Percentiles rank a stretch among this genome's conserved stretches.
Evolutionary conservation across 495 filamentous ascomycete genomes (phyloP).

Genomic region (Delitschia confertaspora): DNA sequence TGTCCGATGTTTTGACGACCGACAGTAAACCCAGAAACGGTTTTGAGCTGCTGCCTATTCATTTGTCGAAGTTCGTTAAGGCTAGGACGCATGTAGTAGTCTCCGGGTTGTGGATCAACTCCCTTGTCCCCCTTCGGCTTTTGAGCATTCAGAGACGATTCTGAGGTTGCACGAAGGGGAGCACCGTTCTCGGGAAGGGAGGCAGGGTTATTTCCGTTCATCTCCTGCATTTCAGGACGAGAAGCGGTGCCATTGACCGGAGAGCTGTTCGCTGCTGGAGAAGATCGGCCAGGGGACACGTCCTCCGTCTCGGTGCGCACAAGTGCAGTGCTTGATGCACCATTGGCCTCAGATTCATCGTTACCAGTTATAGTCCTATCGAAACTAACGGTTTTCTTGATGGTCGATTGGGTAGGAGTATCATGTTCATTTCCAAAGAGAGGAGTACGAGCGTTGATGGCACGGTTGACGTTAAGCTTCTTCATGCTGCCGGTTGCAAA

Average conservation of each 20-base stretch:
- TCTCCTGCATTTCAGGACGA: conserved; percentile 61
- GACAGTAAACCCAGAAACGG: conserved; percentile 62
- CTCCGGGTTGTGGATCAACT: conserved; percentile 53
- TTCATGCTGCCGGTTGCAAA: conserved; percentile 64
- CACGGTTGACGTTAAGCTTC: conserved; percentile 81
- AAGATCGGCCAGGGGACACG: conserved; percentile 44
- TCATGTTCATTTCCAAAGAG: conserved; percentile 39
- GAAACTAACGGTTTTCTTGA: conserved; percentile 86
- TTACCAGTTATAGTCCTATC: conserved; percentile 48
- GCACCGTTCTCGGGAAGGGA: conserved; percentile 64
- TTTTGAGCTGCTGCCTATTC: conserved; percentile 62
- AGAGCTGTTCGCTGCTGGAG: conserved; percentile 45
- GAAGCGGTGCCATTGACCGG: conserved; percentile 37
- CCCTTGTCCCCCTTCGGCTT: conserved; percentile 26
- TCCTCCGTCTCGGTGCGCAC: conserved; percentile 37
- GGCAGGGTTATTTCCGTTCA: conserved; percentile 66
- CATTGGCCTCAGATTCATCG: conserved; percentile 16
- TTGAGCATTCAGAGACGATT: conserved; percentile 15
- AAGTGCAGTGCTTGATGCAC: conserved; percentile 36
- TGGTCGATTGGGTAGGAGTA: conserved; percentile 31
- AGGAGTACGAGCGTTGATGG: conserved; percentile 55
- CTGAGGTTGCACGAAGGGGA: conserved; percentile 19
- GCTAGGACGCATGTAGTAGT: conserved; percentile 78
- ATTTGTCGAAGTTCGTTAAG: conserved; percentile 62
- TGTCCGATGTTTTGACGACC: conserved; percentile 72